Evolutionary conservation across 306 rosid genomes (phyloP).

Genomic region (Vachellia collinsii): DNA sequence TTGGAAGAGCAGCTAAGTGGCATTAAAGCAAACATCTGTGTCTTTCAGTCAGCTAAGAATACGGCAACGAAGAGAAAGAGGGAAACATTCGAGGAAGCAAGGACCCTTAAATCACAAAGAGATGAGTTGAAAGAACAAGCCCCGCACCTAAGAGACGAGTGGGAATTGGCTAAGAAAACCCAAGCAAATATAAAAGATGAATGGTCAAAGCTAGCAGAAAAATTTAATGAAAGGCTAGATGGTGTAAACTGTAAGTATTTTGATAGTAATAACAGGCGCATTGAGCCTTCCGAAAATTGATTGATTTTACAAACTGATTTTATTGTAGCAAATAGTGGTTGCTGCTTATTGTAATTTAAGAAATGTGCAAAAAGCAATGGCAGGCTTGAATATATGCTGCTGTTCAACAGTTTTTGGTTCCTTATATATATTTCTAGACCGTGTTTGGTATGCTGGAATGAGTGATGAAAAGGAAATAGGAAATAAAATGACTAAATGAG

Average conservation of each 20-base stretch:
- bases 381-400: not conserved
- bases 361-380: not conserved
- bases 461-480: not conserved
- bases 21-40: slow-evolving; percentile 45
- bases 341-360: not conserved
- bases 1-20: slow-evolving; percentile 52
- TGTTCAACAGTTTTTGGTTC: not conserved
- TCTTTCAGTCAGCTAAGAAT: slow-evolving; percentile 46
- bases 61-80: slow-evolving; percentile 45
- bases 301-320: slow-evolving; percentile 36
- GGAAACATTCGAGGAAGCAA: slow-evolving; percentile 52
- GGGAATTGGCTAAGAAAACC: slow-evolving; percentile 52
- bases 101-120: slow-evolving; percentile 46
- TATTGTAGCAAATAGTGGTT: not conserved
- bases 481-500: not conserved
- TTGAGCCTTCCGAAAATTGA: slow-evolving; percentile 31
- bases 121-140: slow-evolving; percentile 54
- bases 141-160: slow-evolving; percentile 44
- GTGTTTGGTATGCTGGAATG: not conserved
- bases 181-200: slow-evolving; percentile 39
- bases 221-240: slow-evolving; percentile 36
- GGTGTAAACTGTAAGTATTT: slow-evolving; percentile 29
- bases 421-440: not conserved
- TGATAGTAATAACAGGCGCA: slow-evolving; percentile 23
- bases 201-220: slow-evolving; percentile 56